Evolutionary conservation across 2,329 filamentous ascomycete genomes (phyloP).

Genomic region (Claviceps africana): DNA sequence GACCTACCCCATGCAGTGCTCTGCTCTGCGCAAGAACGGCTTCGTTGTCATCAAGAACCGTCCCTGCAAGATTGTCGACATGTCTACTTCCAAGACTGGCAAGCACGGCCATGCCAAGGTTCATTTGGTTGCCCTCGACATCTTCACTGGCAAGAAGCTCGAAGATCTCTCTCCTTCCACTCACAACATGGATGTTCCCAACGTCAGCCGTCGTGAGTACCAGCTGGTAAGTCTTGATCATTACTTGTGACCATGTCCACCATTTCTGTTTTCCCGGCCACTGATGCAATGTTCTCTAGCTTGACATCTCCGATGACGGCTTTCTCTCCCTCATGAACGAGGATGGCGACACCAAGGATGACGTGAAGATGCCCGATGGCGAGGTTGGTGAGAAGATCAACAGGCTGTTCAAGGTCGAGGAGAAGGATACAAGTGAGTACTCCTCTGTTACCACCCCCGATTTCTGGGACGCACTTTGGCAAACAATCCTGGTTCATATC

Average conservation of each 20-base stretch:
- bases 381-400: slow-evolving; percentile 79
- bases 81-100: slow-evolving; percentile 99
- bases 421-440: slow-evolving; percentile 87
- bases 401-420: slow-evolving; percentile 65
- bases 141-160: slow-evolving; percentile 99
- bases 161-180: slow-evolving; percentile 98
- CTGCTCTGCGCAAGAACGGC: slow-evolving; percentile 98
- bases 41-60: slow-evolving; percentile 97
- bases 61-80: slow-evolving; percentile 99
- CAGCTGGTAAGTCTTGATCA: slow-evolving; percentile 58
- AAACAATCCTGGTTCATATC: not conserved
- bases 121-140: slow-evolving; percentile 93
- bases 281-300: slow-evolving; percentile 31
- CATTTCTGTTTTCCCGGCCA: not conserved
- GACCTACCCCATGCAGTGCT: slow-evolving; percentile 98
- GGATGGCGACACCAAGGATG: slow-evolving; percentile 77
- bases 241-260: not conserved
- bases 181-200: slow-evolving; percentile 95
- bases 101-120: slow-evolving; percentile 99
- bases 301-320: slow-evolving; percentile 85
- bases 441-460: not conserved
- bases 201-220: slow-evolving; percentile 81
- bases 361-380: slow-evolving; percentile 83
- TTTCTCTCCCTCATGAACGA: slow-evolving; percentile 91
- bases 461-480: not conserved